Base-by-base conservation (phyloP, 306 rosid species). In the Dryas alaskensis region DNA sequence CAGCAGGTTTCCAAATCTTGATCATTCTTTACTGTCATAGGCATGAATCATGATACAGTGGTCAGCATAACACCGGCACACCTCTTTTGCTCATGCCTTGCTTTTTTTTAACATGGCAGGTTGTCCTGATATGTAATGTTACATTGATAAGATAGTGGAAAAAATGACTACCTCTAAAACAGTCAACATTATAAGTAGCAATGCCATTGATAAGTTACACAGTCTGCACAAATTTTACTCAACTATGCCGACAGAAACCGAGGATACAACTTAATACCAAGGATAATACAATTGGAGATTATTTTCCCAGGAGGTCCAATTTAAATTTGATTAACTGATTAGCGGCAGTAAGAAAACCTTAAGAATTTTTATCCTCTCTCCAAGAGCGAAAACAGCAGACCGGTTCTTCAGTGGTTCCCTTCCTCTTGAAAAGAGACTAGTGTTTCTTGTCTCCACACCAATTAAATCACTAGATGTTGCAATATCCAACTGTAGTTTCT, bases 321-420 rank as follows among this genome's bases (percentile, higher is more conserved):
- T n/a, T 39, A 50, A n/a, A 69, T 10, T 19, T 10, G 37, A 69
- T 69, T 8, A 51, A 7, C 13, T 4, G 14, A 1, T 50, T 52
- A 60, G 67, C n/a, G 14, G 53, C 53, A 10, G 27, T 6, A 16
- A 43, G 55, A 25, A 16, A 25, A 58, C 98, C 97, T 92, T 89
- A 57, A 94, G 80, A 80, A 92, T 82, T 73, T 84, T 94, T 78
- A 82, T 89, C 87, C 99, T 89, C 76, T 92, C 97, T 75, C 97
- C 97, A 81, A 94, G 90, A 58, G 96, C 97, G 54, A 85, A 92
- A 62, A 94, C 97, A 16, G 99, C 92, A 79, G 97, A 94, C n/a
- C 97, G 89, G 67, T 94, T 94, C 89, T 94, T 94, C 78, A 94
- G 83, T 4, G 99, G 92, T 82, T 94, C 97, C 87, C 96, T 84